Percentiles rank a stretch among this genome's conserved stretches.
Conservation (phyloP, 306 rosid genomes). For the Fragaria nilgerrensis region DNA sequence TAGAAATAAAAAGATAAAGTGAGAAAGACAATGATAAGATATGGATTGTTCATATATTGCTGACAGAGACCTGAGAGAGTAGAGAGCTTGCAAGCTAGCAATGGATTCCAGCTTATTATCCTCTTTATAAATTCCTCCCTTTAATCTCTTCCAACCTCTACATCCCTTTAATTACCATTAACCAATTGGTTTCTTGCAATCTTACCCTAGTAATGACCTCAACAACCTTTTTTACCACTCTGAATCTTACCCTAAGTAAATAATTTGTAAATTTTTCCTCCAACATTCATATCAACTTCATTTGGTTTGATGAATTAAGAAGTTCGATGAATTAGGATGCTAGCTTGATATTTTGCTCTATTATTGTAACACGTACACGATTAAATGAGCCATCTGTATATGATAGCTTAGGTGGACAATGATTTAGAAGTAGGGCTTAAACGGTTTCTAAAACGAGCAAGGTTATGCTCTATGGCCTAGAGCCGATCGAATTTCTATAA, state of each 20-base stretch:
- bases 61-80: slow-evolving; percentile 3
- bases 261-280: not conserved
- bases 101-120: slow-evolving; percentile 20
- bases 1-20: slow-evolving; percentile 31
- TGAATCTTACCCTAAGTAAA: too few species aligned
- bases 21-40: slow-evolving; percentile 36
- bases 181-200: not conserved
- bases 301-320: too few species aligned
- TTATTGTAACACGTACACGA: not conserved
- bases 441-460: not conserved
- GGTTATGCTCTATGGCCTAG: not conserved
- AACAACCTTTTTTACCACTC: not conserved
- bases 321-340: not conserved
- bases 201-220: not conserved
- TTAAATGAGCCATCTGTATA: not conserved
- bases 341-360: not conserved
- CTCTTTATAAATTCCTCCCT: not conserved
- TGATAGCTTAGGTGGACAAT: not conserved
- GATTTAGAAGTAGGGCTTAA: not conserved
- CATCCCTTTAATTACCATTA: not conserved
- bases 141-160: slow-evolving; percentile 12
- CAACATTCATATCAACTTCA: not conserved
- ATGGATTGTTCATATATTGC: slow-evolving; percentile 19
- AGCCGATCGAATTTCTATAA: not conserved
- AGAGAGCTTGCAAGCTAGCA: not conserved